Evolutionary conservation across 2,329 filamentous ascomycete genomes (phyloP), one percentile per base, ranked within the genome.

Genomic region (Exophiala alcalophila): DNA sequence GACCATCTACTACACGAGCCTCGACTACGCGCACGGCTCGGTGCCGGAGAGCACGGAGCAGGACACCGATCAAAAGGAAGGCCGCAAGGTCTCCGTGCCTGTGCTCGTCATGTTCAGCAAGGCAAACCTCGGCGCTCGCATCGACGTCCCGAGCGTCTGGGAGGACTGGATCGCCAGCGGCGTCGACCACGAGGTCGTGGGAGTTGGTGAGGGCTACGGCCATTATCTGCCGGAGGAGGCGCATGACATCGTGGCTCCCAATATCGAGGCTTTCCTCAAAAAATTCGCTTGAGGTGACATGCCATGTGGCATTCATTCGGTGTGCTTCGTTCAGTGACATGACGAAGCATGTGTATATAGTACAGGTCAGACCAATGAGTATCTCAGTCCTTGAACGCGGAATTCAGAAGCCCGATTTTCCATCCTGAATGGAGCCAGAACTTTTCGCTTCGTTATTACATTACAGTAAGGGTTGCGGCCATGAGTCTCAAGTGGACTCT

Each of bases 191-290:
- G 33, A 48, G 25, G 53, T 42, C 3, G 33, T 49, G 25, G 53
- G 53, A 15, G 51, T 54, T 20, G 53, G 51, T 16, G 46, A 54
- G 18, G 53, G 51, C 3, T 53, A 62, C 49, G 66, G 71, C 1
- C 70, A 75, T 61, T 73, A 70, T 50, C 49, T 74, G 32, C 62
- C 68, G 1, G 71, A 73, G 52, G 69, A 72, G 53, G 65, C 63
- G 12, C 65, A 65, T 1, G 64, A 66, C 32, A 41, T 48, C 11
- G 47, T 55, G n/a, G 34, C 20, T n/a, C 42, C 46, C 10, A 48
- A 50, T 19, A 46, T 52, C 9, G 34, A 36, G 10, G 38, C 30
- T 3, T 53, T 55, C 34, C 14, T 53, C 7, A 45, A 50, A 26
- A 52, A 49, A 23, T 39, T 51, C 23, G 30, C 28, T 6, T 51